phyloP scores from a whole-genome alignment of 192 early-diverging fungal species.

The Gamsiella multidivaricata region DNA sequence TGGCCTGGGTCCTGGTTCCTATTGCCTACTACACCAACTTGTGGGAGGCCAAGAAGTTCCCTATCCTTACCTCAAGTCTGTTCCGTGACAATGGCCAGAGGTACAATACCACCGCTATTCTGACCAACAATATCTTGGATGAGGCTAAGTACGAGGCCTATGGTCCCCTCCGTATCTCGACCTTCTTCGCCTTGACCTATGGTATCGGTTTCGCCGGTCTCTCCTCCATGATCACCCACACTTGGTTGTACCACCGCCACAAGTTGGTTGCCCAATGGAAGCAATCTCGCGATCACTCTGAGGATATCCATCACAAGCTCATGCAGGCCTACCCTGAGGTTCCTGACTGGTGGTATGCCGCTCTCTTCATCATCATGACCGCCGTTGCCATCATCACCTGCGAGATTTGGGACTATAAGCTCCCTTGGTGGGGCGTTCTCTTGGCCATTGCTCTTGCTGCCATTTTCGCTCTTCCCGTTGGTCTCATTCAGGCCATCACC shows the following conservation, averaged over 20 bases:
- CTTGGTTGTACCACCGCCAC: no score
- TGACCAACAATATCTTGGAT: slow-evolving; percentile 55
- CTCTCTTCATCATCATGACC: slow-evolving; percentile 54
- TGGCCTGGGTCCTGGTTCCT: slow-evolving; percentile 79
- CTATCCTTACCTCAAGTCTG: slow-evolving; percentile 49
- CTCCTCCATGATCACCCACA: slow-evolving; percentile 68
- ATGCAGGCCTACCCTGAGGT: no score
- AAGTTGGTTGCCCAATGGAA: slow-evolving; percentile 59
- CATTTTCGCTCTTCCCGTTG: slow-evolving; percentile 64
- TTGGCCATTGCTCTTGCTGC: slow-evolving; percentile 54
- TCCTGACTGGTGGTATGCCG: slow-evolving; percentile 63
- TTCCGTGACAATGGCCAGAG: slow-evolving; percentile 35
- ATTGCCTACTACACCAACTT: slow-evolving; percentile 72
- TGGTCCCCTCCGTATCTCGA: slow-evolving; percentile 60
- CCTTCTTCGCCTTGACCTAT: slow-evolving; percentile 64
- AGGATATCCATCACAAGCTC: slow-evolving; percentile 74
- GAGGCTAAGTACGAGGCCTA: slow-evolving; percentile 56
- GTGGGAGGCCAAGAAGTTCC: slow-evolving; percentile 60
- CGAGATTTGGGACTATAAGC: slow-evolving; percentile 46
- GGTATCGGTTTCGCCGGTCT: slow-evolving; percentile 66
- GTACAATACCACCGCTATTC: slow-evolving; percentile 45
- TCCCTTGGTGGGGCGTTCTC: slow-evolving; percentile 65
- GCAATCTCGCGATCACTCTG: slow-evolving; percentile 46
- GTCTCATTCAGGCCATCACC: slow-evolving; percentile 67
- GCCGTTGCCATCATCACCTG: slow-evolving; percentile 46